Evolutionary conservation across 2,329 filamentous ascomycete genomes (phyloP), one percentile per base, ranked within the genome.

Genomic region (Elsinoe australis): DNA sequence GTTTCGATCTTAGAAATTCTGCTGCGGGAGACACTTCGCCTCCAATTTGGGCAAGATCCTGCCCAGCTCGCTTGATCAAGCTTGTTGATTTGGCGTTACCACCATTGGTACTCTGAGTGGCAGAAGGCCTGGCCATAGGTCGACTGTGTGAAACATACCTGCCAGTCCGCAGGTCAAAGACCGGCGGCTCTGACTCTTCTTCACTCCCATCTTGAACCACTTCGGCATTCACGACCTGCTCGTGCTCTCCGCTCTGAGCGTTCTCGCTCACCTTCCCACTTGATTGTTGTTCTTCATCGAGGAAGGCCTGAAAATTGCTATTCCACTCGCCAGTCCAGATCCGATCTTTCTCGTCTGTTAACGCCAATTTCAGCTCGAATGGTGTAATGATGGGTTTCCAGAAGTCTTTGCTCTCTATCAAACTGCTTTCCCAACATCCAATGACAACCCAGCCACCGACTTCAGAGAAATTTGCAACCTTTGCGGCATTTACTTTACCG

Each of bases 381-480:
- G 90, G 90, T n/a, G 92, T 98, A 32, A 96, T 80, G 7, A 96
- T 82, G 0, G 89, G 88, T 57, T 80, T 79, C 75, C 83, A 96
- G 61, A 95, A 94, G 5, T 85, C 85, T 50, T 85, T 84, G 54
- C 88, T 87, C 58, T 95, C 90, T 3, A 98, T 79, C 44, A 96
- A 70, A 51, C 85, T 87, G 64, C 89, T 95, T 68, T 98, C 92
- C 92, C 92, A 98, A 67, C 92, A 98, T 2, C 92, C 90, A 7
- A 98, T 86, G 0, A 96, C 88, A 0, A 96, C 88, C 92, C 92
- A 98, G 12, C 88, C 90, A 34, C 88, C 90, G 4, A 98, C 79
- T 65, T 98, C 92, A 50, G 84, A 80, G 67, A 98, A 98, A 66
- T 98, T 98, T 41, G 92, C 92, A 17, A 98, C 75, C 65, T 98